These are phyloP conservation scores for Boletus rubropictus DNA, from an alignment of 768 basidiomycete genomes.

Conservation along the genomic window DNA sequence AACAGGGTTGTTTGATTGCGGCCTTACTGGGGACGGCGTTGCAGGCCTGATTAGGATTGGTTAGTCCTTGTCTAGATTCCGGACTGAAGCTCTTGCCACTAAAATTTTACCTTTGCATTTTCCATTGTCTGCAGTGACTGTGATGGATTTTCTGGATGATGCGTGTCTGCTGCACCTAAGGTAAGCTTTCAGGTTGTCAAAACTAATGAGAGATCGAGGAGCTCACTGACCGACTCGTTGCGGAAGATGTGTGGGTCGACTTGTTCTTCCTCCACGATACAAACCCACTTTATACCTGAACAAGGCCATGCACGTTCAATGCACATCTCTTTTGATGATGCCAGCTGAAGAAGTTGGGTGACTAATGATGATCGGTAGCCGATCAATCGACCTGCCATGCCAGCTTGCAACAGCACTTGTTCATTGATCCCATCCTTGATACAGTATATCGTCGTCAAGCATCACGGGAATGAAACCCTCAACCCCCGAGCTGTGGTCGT, in stretches of 20 bases:
- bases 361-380: background rate
- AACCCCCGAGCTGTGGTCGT: background rate
- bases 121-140: slow-evolving; percentile 3
- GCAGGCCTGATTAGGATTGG: slow-evolving; percentile 2
- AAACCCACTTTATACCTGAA: slow-evolving; percentile 14
- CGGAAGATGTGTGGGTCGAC: background rate
- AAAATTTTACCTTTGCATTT: slow-evolving; percentile 6
- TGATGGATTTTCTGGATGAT: background rate
- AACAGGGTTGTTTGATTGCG: slow-evolving; percentile 15
- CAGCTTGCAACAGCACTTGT: background rate
- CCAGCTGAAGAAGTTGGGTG: background rate
- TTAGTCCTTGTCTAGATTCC: slow-evolving; percentile 1
- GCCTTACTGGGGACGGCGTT: background rate
- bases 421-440: background rate
- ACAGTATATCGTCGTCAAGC: background rate
- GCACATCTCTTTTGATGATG: background rate
- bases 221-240: slow-evolving; percentile 9
- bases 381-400: background rate
- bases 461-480: slow-evolving; percentile 8
- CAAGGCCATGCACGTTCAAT: background rate
- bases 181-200: background rate
- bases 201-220: background rate
- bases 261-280: background rate
- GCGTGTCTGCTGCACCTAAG: background rate
- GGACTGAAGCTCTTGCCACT: background rate